Evolutionary conservation across 2,329 filamentous ascomycete species (phyloP).

Genomic region (Parastagonospora avenae): DNA sequence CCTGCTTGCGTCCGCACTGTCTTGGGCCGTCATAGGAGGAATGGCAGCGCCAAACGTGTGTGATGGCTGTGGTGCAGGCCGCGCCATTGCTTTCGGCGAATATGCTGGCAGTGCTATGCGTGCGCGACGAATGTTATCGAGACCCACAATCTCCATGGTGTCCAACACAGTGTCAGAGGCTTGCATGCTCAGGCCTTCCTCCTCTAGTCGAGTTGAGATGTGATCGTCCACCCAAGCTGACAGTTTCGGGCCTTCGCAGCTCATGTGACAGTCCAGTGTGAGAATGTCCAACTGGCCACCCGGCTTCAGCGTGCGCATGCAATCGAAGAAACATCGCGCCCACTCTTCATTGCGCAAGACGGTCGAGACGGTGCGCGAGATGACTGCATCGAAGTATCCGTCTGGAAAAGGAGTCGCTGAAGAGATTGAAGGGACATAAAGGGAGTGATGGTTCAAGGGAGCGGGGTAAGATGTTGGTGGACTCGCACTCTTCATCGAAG

Average conservation of each 20-base stretch:
- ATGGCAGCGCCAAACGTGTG: conserved; percentile 10
- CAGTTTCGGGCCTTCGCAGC: conserved; percentile 25
- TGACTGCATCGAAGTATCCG: conserved; percentile 31
- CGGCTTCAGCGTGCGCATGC: conserved; percentile 33
- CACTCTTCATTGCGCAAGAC: conserved; percentile 33
- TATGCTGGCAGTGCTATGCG: conserved; percentile 31
- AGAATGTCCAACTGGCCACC: conserved; percentile 34
- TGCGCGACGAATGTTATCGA: conserved; percentile 34
- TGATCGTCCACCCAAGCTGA: conserved; percentile 31
- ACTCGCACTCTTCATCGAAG: conserved; percentile 21
- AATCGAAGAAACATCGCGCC: conserved; percentile 35
- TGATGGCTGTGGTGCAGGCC: conserved; percentile 7
- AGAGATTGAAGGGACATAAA: conserved; percentile 28
- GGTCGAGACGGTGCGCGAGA: conserved; percentile 30
- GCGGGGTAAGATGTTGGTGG: conserved; percentile 29
- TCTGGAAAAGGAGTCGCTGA: conserved; percentile 31
- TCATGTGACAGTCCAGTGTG: conserved; percentile 31
- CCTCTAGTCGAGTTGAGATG: conserved; percentile 25
- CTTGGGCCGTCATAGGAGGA: conserved; percentile 21
- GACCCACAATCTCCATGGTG: conserved; percentile 35
- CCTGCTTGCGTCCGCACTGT: conserved; percentile 22
- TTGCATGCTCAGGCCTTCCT: conserved; percentile 25
- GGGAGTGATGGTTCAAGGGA: conserved; percentile 34
- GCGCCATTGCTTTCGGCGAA: conserved; percentile 12
- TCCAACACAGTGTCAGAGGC: conserved; percentile 34